Conservation (phyloP, 1,284 basidiomycete species). For the Laetiporus sulphureus region DNA sequence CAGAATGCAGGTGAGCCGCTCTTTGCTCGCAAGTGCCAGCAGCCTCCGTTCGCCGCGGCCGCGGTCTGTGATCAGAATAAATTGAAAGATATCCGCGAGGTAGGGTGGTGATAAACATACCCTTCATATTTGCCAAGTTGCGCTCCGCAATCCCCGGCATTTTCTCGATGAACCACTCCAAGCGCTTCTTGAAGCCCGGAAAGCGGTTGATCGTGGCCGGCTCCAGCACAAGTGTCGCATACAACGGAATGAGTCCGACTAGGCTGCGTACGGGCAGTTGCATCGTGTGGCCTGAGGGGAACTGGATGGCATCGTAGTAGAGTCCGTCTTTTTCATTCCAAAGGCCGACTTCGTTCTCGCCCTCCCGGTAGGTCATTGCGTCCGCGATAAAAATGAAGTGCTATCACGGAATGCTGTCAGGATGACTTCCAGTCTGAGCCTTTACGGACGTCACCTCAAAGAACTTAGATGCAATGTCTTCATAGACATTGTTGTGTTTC, state of each 20-base stretch:
- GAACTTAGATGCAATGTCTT: conserved; percentile 99
- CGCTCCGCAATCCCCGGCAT: conserved; percentile 79
- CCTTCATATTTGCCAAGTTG: conserved; percentile 96
- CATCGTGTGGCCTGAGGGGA: conserved; percentile 78
- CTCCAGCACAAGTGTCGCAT: conserved; percentile 91
- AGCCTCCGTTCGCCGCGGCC: conserved; percentile 86
- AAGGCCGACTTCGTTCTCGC: conserved; percentile 73
- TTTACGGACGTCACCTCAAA: conserved; percentile 67
- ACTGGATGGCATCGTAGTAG: conserved; percentile 97
- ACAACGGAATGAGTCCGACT: conserved; percentile 93
- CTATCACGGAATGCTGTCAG: conserved; percentile 34
- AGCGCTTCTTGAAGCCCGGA: conserved; percentile 95
- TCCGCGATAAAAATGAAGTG: conserved; percentile 96
- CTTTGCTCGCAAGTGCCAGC: conserved; percentile 88
- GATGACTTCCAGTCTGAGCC: not conserved
- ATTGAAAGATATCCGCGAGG: not conserved
- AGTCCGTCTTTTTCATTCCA: conserved; percentile 97
- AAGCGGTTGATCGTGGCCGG: conserved; percentile 84
- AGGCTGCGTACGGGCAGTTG: conserved; percentile 91
- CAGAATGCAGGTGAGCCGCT: conserved; percentile 81
- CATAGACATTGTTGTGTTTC: conserved; percentile 96
- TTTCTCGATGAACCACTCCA: conserved; percentile 98
- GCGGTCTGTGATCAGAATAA: conserved; percentile 18
- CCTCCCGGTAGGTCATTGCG: conserved; percentile 90
- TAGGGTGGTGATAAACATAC: conserved; percentile 30